Evolutionary conservation across 768 basidiomycete genomes (phyloP).

Genomic region (Galerina marginata): DNA sequence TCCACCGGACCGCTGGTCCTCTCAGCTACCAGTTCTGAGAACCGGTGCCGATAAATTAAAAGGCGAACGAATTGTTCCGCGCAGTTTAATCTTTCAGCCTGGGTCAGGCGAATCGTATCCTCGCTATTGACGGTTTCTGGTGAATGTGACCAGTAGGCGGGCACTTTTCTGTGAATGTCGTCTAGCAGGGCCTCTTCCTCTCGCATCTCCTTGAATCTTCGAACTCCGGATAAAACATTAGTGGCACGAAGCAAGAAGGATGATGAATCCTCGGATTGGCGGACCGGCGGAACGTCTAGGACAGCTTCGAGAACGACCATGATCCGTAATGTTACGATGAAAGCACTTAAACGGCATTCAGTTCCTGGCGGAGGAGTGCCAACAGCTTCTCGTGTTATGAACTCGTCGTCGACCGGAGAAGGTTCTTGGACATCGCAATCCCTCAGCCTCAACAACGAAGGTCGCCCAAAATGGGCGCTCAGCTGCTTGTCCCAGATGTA

Average conservation of each 20-base stretch:
- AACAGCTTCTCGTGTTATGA: conserved; percentile 76
- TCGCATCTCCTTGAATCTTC: conserved; percentile 65
- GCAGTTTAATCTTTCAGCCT: conserved; percentile 86
- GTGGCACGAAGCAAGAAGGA: conserved; percentile 82
- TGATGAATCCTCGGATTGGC: conserved; percentile 63
- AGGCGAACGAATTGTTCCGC: conserved; percentile 87
- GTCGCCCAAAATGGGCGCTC: conserved; percentile 86
- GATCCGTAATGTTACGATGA: conserved; percentile 75
- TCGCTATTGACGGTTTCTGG: conserved; percentile 81
- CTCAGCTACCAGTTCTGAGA: conserved; percentile 78
- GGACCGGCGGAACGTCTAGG: conserved; percentile 78
- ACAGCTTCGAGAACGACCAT: conserved; percentile 91
- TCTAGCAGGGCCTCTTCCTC: conserved; percentile 86
- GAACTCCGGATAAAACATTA: conserved; percentile 65
- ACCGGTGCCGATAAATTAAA: conserved; percentile 88
- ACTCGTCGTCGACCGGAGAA: conserved; percentile 86
- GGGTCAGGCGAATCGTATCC: conserved; percentile 89
- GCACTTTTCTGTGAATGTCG: conserved; percentile 74
- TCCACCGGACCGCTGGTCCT: conserved; percentile 54
- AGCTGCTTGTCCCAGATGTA: conserved; percentile 98
- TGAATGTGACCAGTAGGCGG: conserved; percentile 80
- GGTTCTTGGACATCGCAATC: conserved; percentile 95
- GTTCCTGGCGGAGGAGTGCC: conserved; percentile 70
- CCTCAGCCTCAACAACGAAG: conserved; percentile 82
- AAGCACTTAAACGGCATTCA: conserved; percentile 81